These are phyloP conservation scores for Poa pratensis DNA, from an alignment of 176 grass and related monocot species.

Conservation along the genomic window DNA sequence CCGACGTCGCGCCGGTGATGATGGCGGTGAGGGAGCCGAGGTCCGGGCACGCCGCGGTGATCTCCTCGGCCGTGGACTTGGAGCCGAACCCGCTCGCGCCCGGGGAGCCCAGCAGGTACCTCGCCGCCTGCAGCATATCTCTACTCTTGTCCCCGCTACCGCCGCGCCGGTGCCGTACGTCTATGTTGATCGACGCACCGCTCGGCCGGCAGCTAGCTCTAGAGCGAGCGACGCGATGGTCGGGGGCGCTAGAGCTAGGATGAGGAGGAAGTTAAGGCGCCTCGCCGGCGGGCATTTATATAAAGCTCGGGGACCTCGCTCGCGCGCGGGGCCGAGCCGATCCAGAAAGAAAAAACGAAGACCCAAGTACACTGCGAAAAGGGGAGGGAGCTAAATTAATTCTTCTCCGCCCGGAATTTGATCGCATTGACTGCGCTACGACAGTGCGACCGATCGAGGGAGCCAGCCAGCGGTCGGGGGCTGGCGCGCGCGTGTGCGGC, in stretches of 20 bases:
- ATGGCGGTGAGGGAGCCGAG: slow-evolving; percentile 64
- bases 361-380: slow-evolving; percentile 24
- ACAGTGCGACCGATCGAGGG: not conserved
- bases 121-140: slow-evolving; percentile 67
- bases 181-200: too few species aligned
- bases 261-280: slow-evolving; percentile 28
- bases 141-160: too few species aligned
- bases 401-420: not conserved
- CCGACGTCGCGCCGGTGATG: slow-evolving; percentile 93
- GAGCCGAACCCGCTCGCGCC: slow-evolving; percentile 85
- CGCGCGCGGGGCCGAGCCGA: not conserved
- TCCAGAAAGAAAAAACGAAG: not conserved
- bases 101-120: slow-evolving; percentile 73
- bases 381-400: not conserved
- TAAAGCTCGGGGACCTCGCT: slow-evolving; percentile 18
- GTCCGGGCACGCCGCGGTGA: slow-evolving; percentile 47
- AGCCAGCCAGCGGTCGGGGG: not conserved
- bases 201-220: too few species aligned
- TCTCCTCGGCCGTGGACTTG: slow-evolving; percentile 75
- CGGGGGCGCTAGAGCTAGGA: too few species aligned
- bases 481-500: too few species aligned
- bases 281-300: slow-evolving; percentile 56
- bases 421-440: slow-evolving; percentile 4
- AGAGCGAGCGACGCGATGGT: too few species aligned
- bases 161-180: too few species aligned